phyloP scores from a whole-genome alignment of 805 yeast genomes.

The Ogataea nitratoaversa region DNA sequence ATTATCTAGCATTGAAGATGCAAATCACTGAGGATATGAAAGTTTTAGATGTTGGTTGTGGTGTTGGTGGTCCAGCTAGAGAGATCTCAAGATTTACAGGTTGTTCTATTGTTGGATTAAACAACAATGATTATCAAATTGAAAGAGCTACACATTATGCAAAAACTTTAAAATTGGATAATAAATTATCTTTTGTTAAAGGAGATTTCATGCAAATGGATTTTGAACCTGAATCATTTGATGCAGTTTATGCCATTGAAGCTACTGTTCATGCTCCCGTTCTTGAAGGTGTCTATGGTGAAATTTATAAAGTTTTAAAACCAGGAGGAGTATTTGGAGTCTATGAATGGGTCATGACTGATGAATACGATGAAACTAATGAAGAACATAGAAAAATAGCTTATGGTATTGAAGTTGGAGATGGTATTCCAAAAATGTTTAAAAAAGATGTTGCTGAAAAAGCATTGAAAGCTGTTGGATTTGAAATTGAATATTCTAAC shows the following conservation, averaged over 20 bases:
- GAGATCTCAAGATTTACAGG: slow-evolving; percentile 91
- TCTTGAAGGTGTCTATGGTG: slow-evolving; percentile 91
- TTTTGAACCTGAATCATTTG: slow-evolving; percentile 83
- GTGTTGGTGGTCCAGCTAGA: slow-evolving; percentile 99
- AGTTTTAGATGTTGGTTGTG: slow-evolving; percentile 97
- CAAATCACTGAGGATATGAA: slow-evolving; percentile 73
- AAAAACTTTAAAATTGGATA: slow-evolving; percentile 53
- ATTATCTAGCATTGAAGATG: slow-evolving; percentile 85
- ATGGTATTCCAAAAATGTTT: slow-evolving; percentile 98
- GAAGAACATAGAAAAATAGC: slow-evolving; percentile 90
- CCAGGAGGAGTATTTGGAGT: slow-evolving; percentile 99
- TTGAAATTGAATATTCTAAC: slow-evolving; percentile 65
- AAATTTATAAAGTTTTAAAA: slow-evolving; percentile 90
- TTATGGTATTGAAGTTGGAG: slow-evolving; percentile 97
- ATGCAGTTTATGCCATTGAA: slow-evolving; percentile 97
- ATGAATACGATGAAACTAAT: slow-evolving; percentile 79
- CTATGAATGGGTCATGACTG: slow-evolving; percentile 99
- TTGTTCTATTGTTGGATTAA: slow-evolving; percentile 81
- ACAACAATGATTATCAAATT: slow-evolving; percentile 96
- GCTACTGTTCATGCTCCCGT: slow-evolving; percentile 98
- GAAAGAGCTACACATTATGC: slow-evolving; percentile 87
- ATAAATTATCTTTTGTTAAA: slow-evolving; percentile 81
- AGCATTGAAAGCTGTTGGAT: slow-evolving; percentile 84
- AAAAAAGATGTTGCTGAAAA: slow-evolving; percentile 76
- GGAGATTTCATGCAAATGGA: slow-evolving; percentile 99